These are phyloP conservation scores for Amyloporia xantha DNA, from an alignment of 768 basidiomycete species.

Conservation along the genomic window DNA sequence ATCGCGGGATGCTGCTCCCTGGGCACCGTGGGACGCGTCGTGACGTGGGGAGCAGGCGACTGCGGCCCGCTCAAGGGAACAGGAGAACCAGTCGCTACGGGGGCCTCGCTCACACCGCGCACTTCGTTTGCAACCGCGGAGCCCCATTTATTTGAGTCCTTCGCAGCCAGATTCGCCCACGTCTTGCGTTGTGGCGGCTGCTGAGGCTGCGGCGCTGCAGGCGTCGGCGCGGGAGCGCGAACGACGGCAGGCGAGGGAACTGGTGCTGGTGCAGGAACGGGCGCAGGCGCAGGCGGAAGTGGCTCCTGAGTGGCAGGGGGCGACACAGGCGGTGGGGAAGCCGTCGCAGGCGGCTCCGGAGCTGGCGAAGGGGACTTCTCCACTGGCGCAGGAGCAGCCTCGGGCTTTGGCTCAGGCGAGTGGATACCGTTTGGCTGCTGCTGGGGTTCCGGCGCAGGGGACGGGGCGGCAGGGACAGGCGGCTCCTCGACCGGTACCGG, in stretches of 20 bases:
- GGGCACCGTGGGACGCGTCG: constrained; percentile 29
- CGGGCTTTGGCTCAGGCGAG: constrained; percentile 28
- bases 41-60: constrained; percentile 29
- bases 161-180: constrained; percentile 90
- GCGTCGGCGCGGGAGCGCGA: constrained; percentile 22
- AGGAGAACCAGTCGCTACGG: constrained; percentile 33
- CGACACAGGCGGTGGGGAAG: constrained; percentile 25
- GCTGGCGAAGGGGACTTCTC: constrained; percentile 26
- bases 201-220: constrained; percentile 30
- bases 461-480: constrained; percentile 32
- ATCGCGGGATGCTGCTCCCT: constrained; percentile 41
- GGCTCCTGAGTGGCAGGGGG: constrained; percentile 24
- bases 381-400: constrained; percentile 23
- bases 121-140: constrained; percentile 70
- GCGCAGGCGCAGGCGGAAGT: constrained; percentile 27
- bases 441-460: constrained; percentile 35
- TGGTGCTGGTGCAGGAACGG: constrained; percentile 24
- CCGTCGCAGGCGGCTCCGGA: constrained; percentile 21
- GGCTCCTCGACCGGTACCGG: constrained; percentile 29
- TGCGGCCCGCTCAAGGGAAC: constrained; percentile 20
- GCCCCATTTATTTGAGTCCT: constrained; percentile 82
- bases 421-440: constrained; percentile 36
- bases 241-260: constrained; percentile 26
- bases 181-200: constrained; percentile 60
- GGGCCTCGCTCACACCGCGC: constrained; percentile 67